phyloP scores from a whole-genome alignment of 805 yeast genomes.

The Cyberlindnera xishuangbannaensis region DNA sequence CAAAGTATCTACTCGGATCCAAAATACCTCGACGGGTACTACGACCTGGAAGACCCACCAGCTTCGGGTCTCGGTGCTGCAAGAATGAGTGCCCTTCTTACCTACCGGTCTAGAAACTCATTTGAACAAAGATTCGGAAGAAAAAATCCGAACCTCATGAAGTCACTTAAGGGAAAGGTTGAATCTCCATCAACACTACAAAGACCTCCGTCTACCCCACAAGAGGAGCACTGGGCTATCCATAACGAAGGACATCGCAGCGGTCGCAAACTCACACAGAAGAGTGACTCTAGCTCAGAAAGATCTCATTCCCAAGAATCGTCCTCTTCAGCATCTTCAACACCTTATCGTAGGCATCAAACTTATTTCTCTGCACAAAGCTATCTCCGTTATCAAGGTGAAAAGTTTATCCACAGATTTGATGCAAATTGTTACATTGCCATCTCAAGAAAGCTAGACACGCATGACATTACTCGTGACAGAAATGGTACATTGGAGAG shows the following conservation, averaged over 20 bases:
- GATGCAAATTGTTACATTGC: slow-evolving; percentile 97
- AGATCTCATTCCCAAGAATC: slow-evolving; percentile 28
- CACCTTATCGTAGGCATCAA: slow-evolving; percentile 30
- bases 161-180: too few relatives aligned
- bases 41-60: slow-evolving; percentile 74
- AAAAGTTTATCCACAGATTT: slow-evolving; percentile 80
- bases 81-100: slow-evolving; percentile 91
- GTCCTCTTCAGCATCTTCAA: slow-evolving; percentile 17
- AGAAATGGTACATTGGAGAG: slow-evolving; percentile 38
- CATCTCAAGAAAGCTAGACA: slow-evolving; percentile 87
- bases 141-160: slow-evolving; percentile 46
- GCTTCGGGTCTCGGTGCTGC: slow-evolving; percentile 88
- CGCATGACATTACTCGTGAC: slow-evolving; percentile 89
- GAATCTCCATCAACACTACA: not conserved
- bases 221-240: slow-evolving; percentile 73
- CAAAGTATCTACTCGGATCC: slow-evolving; percentile 96
- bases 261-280: slow-evolving; percentile 21
- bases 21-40: slow-evolving; percentile 86
- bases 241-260: slow-evolving; percentile 78
- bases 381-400: slow-evolving; percentile 89
- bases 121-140: slow-evolving; percentile 93
- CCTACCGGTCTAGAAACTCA: slow-evolving; percentile 87
- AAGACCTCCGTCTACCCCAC: slow-evolving; percentile 41
- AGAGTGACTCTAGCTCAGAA: slow-evolving; percentile 3
- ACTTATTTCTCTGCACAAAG: slow-evolving; percentile 91